Percentiles rank a stretch among this genome's conserved stretches.
These are phyloP conservation scores for Macrolepiota albuminosa DNA, from an alignment of 768 basidiomycete genomes.

Conservation along the genomic window DNA sequence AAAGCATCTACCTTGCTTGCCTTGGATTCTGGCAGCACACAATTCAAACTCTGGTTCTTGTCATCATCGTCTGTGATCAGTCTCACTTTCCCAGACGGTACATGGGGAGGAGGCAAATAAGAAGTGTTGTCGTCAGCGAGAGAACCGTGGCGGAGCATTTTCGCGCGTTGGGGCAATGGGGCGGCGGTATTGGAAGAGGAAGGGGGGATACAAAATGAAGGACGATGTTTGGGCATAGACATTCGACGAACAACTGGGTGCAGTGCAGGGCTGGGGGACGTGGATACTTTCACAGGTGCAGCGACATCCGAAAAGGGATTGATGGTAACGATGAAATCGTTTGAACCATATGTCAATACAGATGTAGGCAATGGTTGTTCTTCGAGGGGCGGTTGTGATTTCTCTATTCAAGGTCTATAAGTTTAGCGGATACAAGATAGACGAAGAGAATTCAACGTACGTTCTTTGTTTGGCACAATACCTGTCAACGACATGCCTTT, in stretches of 20 bases:
- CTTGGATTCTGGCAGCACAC: neutral
- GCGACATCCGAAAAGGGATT: conserved; percentile 4
- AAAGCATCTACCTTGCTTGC: neutral
- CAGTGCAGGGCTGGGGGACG: conserved; percentile 1
- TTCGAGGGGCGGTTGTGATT: neutral
- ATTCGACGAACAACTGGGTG: conserved; percentile 8
- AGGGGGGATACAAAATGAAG: neutral
- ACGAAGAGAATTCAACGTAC: neutral
- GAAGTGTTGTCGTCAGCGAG: conserved; percentile 1
- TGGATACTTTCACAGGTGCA: conserved; percentile 2
- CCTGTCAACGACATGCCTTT: neutral
- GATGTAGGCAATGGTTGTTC: neutral
- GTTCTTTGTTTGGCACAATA: neutral
- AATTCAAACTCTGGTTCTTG: neutral
- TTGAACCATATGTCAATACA: too few species aligned
- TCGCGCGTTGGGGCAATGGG: neutral
- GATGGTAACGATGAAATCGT: neutral
- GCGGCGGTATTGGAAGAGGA: neutral
- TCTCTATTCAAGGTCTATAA: neutral
- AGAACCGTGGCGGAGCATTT: neutral
- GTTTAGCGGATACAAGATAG: neutral
- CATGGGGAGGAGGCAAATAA: conserved; percentile 3
- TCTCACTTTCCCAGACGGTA: conserved; percentile 1
- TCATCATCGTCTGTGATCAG: neutral
- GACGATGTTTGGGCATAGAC: neutral